These are phyloP conservation scores for Pseudogymnoascus sp. DNA, from an alignment of 2,329 filamentous ascomycete genomes.

Conservation along the genomic window DNA sequence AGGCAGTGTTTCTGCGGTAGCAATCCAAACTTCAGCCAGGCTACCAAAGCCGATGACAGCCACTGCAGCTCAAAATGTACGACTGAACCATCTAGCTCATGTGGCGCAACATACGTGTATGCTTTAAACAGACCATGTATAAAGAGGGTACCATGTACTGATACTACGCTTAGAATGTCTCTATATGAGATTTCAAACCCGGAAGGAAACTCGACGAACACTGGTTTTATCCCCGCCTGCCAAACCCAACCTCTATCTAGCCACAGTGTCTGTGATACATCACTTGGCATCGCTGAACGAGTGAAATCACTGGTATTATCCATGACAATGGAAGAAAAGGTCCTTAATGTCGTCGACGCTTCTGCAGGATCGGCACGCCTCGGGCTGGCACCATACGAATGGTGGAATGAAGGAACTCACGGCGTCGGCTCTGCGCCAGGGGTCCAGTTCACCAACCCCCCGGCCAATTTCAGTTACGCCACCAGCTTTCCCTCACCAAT, in stretches of 20 bases:
- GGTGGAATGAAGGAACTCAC: constrained; percentile 54
- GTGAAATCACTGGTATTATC: constrained; percentile 16
- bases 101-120: not conserved
- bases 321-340: constrained; percentile 2
- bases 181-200: not conserved
- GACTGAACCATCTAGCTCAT: not conserved
- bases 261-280: constrained; percentile 1
- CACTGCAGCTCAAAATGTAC: not conserved
- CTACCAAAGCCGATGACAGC: not conserved
- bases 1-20: not conserved
- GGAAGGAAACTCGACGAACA: not conserved
- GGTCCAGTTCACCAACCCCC: constrained; percentile 43
- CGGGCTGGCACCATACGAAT: constrained; percentile 13
- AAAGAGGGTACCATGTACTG: not conserved
- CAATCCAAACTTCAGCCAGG: not conserved
- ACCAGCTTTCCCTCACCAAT: constrained; percentile 61
- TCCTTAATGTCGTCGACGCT: constrained; percentile 9
- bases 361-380: constrained; percentile 16
- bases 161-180: not conserved
- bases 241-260: not conserved
- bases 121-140: not conserved
- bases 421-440: constrained; percentile 49
- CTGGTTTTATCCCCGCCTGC: not conserved
- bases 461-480: constrained; percentile 45
- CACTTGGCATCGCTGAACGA: constrained; percentile 6